These are phyloP conservation scores for Pleurotus salmoneostramineus DNA, from an alignment of 768 basidiomycete species.

Conservation along the genomic window DNA sequence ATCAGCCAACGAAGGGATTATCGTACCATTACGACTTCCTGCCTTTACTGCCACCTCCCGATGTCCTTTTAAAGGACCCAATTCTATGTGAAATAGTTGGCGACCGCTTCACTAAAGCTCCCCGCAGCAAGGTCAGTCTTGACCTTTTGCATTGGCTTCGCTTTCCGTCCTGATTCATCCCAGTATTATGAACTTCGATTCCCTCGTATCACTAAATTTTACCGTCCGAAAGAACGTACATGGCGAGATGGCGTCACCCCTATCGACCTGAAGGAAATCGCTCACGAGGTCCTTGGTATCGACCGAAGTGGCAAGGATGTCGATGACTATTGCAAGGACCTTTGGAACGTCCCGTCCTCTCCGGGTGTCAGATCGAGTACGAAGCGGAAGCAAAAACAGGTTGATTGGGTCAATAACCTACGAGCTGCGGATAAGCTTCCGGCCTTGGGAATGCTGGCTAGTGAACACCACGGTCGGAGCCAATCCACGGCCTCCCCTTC, in stretches of 20 bases:
- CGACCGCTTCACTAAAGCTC: slow-evolving; percentile 78
- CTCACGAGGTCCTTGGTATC: slow-evolving; percentile 48
- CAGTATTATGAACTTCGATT: slow-evolving; percentile 85
- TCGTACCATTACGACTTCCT: slow-evolving; percentile 54
- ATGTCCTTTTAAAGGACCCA: slow-evolving; percentile 54
- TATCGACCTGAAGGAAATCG: slow-evolving; percentile 48
- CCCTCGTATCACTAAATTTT: slow-evolving; percentile 72
- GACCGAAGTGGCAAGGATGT: slow-evolving; percentile 47
- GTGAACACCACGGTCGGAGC: slow-evolving; percentile 7
- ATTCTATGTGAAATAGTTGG: slow-evolving; percentile 73
- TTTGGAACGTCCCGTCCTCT: slow-evolving; percentile 34
- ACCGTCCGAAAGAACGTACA: slow-evolving; percentile 55
- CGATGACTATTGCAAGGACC: slow-evolving; percentile 34
- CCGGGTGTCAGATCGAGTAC: slow-evolving; percentile 30
- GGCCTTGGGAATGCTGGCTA: neutral
- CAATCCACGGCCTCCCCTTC: neutral
- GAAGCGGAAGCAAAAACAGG: slow-evolving; percentile 35
- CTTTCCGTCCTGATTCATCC: slow-evolving; percentile 5
- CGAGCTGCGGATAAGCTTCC: slow-evolving; percentile 16
- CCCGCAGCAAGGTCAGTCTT: slow-evolving; percentile 45
- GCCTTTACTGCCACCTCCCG: slow-evolving; percentile 45
- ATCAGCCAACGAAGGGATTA: slow-evolving; percentile 21
- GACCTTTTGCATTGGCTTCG: neutral
- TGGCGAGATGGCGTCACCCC: slow-evolving; percentile 57
- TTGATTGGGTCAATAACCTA: slow-evolving; percentile 40